Percentiles rank a stretch among this genome's conserved stretches.
Conservation (phyloP, 768 basidiomycete genomes). For the Xerocomellus amylosporus region DNA sequence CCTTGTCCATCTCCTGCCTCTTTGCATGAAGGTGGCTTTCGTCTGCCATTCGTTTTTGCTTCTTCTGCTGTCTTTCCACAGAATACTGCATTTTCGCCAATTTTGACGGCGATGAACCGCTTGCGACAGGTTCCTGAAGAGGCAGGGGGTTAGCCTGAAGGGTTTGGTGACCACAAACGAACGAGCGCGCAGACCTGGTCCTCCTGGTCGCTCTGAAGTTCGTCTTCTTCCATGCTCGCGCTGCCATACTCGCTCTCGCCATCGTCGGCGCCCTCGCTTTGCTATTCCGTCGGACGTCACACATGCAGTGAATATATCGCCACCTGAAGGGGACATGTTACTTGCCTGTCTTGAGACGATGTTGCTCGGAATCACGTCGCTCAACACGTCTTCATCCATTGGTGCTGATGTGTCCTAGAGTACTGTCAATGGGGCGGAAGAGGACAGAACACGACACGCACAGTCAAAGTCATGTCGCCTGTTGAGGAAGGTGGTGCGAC, state of each 20-base stretch:
- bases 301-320: slow-evolving; percentile 8
- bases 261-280: slow-evolving; percentile 68
- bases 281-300: slow-evolving; percentile 36
- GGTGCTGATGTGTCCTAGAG: slow-evolving; percentile 13
- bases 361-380: slow-evolving; percentile 87
- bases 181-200: slow-evolving; percentile 29
- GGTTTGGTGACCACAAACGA: neutral
- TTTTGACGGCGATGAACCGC: slow-evolving; percentile 31
- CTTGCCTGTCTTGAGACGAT: slow-evolving; percentile 85
- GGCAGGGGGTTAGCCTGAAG: slow-evolving; percentile 1
- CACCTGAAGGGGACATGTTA: neutral
- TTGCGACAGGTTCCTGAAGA: slow-evolving; percentile 19
- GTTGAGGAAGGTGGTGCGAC: slow-evolving; percentile 14
- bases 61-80: slow-evolving; percentile 42
- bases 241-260: slow-evolving; percentile 67
- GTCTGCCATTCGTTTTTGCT: slow-evolving; percentile 59
- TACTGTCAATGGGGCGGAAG: neutral
- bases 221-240: slow-evolving; percentile 57
- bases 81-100: slow-evolving; percentile 37
- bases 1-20: slow-evolving; percentile 84
- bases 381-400: slow-evolving; percentile 78
- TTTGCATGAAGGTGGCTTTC: slow-evolving; percentile 68
- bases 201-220: slow-evolving; percentile 55
- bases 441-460: slow-evolving; percentile 11
- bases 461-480: slow-evolving; percentile 21